Conservation (phyloP, 2,329 filamentous ascomycete genomes). For the Chaetomium olivaceum region DNA sequence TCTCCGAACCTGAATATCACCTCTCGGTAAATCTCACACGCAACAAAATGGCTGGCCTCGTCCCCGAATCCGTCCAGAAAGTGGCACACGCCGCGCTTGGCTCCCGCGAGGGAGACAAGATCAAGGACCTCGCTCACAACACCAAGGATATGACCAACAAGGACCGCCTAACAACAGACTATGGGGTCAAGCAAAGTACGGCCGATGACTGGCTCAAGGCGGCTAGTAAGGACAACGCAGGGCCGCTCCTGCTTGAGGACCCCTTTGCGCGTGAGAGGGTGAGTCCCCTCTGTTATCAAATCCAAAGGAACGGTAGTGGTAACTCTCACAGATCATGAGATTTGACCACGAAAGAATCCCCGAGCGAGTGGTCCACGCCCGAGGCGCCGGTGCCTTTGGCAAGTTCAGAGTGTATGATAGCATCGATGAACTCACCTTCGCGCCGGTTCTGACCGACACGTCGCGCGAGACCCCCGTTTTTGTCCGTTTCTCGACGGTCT, state of each 20-base stretch:
- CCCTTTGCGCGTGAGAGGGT: slow-evolving; percentile 71
- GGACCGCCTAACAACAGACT: slow-evolving; percentile 71
- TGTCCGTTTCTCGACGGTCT: slow-evolving; percentile 75
- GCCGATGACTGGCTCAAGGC: slow-evolving; percentile 78
- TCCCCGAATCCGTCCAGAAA: slow-evolving; percentile 29
- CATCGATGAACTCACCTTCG: slow-evolving; percentile 62
- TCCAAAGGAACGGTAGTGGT: background rate
- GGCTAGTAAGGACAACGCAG: slow-evolving; percentile 61
- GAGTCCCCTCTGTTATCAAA: background rate
- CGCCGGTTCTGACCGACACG: slow-evolving; percentile 49
- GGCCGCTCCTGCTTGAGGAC: slow-evolving; percentile 71
- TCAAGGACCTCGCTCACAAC: slow-evolving; percentile 59
- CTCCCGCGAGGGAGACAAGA: slow-evolving; percentile 52
- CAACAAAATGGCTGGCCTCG: slow-evolving; percentile 10
- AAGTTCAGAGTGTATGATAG: slow-evolving; percentile 68
- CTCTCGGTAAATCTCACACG: background rate
- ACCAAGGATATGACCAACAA: slow-evolving; percentile 60
- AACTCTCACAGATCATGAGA: slow-evolving; percentile 60
- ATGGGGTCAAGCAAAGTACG: slow-evolving; percentile 70
- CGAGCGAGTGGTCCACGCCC: slow-evolving; percentile 39
- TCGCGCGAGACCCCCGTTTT: slow-evolving; percentile 62
- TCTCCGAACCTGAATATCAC: background rate
- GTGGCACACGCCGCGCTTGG: slow-evolving; percentile 45
- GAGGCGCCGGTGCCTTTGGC: slow-evolving; percentile 38
- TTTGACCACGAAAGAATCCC: slow-evolving; percentile 64